Percentiles rank a stretch among this genome's conserved stretches.
phyloP scores from a whole-genome alignment of 1,139 yeast genomes.

The Hansenula lynferdii region DNA sequence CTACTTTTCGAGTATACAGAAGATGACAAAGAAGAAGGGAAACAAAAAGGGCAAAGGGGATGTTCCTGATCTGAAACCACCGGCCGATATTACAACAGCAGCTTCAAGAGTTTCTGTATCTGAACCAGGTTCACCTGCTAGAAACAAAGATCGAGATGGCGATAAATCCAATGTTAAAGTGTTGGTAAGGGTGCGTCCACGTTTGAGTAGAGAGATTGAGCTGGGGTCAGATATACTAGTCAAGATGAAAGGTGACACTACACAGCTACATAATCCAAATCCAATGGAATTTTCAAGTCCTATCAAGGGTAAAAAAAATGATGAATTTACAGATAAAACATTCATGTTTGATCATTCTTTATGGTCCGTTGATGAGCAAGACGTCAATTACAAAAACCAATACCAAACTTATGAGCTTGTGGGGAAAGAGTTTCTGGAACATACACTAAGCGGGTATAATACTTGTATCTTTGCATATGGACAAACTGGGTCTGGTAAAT shows the following conservation, averaged over 20 bases:
- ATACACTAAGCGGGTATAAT: constrained; percentile 64
- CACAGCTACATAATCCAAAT: constrained; percentile 15
- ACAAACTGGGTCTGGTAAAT: constrained; percentile 73
- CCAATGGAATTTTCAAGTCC: constrained; percentile 10
- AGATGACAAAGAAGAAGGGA: not conserved
- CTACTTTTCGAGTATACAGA: not conserved
- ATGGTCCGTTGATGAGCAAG: constrained; percentile 45
- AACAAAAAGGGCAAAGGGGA: not conserved
- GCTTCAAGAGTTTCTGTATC: not conserved
- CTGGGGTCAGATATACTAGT: constrained; percentile 22
- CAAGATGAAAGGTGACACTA: constrained; percentile 30
- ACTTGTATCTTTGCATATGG: constrained; percentile 78
- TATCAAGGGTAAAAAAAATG: constrained; percentile 11
- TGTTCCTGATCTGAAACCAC: constrained; percentile 1
- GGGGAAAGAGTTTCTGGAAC: constrained; percentile 57
- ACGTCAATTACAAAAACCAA: constrained; percentile 41
- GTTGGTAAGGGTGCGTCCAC: constrained; percentile 43
- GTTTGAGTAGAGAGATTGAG: constrained; percentile 31
- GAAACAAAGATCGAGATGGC: constrained; percentile 1
- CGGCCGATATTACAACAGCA: not conserved
- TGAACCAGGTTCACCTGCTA: not conserved
- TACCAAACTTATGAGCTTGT: constrained; percentile 42
- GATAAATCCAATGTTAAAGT: constrained; percentile 33
- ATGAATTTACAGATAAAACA: constrained; percentile 21
- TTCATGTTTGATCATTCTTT: constrained; percentile 56